phyloP scores from a whole-genome alignment of 768 basidiomycete genomes.

The Mrakia hoshinonis region DNA sequence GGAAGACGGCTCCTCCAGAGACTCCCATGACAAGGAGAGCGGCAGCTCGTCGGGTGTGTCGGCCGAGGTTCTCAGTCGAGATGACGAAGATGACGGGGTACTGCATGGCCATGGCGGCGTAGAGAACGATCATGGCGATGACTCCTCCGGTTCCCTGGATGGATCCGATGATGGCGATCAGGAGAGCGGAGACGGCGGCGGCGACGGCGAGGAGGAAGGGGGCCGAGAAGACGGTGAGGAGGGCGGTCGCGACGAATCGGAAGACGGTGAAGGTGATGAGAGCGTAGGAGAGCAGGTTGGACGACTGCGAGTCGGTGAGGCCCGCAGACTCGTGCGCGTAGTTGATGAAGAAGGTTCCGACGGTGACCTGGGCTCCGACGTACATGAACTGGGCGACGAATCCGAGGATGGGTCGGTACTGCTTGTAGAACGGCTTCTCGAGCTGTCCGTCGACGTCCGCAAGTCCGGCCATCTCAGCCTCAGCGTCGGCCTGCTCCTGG shows the following conservation, averaged over 20 bases:
- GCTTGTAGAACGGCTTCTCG: conserved; percentile 54
- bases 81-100: conserved; percentile 33
- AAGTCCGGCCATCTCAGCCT: conserved; percentile 40
- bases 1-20: conserved; percentile 39
- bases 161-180: conserved; percentile 50
- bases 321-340: conserved; percentile 55
- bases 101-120: conserved; percentile 60
- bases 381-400: conserved; percentile 61
- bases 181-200: conserved; percentile 49
- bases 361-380: conserved; percentile 55
- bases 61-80: conserved; percentile 39
- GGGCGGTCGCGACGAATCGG: conserved; percentile 52
- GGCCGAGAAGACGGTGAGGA: conserved; percentile 59
- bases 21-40: conserved; percentile 40
- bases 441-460: conserved; percentile 36
- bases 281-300: conserved; percentile 61
- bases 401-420: conserved; percentile 62
- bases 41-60: conserved; percentile 40
- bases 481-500: conserved; percentile 41
- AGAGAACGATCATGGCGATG: conserved; percentile 55
- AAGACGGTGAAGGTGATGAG: conserved; percentile 56
- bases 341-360: conserved; percentile 60
- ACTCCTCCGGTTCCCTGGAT: conserved; percentile 52
- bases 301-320: conserved; percentile 49
- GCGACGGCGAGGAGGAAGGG: conserved; percentile 55